Evolutionary conservation across 495 filamentous ascomycete genomes (phyloP).

Genomic region (Amniculicola lignicola): DNA sequence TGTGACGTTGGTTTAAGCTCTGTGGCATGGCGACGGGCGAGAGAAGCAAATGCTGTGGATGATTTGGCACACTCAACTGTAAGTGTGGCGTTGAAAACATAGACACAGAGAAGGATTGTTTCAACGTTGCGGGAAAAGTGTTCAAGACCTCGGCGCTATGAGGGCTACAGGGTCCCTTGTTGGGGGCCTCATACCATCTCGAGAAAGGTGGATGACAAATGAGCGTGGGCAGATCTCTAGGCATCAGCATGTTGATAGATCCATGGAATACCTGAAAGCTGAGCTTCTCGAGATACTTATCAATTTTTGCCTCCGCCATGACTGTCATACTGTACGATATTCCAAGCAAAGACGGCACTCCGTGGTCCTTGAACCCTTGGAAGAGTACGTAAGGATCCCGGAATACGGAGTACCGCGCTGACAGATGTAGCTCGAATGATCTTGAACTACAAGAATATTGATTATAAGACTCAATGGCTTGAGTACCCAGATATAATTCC

Average conservation of each 20-base stretch:
- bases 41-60: no score
- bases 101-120: no score
- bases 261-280: not conserved
- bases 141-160: no score
- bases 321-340: constrained; percentile 52
- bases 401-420: not conserved
- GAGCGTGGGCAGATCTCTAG: no score
- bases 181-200: no score
- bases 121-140: no score
- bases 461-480: constrained; percentile 63
- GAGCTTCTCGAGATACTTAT: not conserved
- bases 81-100: no score
- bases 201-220: no score
- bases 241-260: no score
- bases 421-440: constrained; percentile 49
- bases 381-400: constrained; percentile 38
- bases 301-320: constrained; percentile 2
- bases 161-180: no score
- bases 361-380: constrained; percentile 62
- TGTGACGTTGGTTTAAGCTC: not conserved
- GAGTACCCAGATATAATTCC: constrained; percentile 61
- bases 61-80: no score
- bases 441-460: constrained; percentile 61
- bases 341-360: constrained; percentile 46
- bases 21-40: no score